Conservation (phyloP, 164 flowering plant species). For the Sextonia rubra region DNA sequence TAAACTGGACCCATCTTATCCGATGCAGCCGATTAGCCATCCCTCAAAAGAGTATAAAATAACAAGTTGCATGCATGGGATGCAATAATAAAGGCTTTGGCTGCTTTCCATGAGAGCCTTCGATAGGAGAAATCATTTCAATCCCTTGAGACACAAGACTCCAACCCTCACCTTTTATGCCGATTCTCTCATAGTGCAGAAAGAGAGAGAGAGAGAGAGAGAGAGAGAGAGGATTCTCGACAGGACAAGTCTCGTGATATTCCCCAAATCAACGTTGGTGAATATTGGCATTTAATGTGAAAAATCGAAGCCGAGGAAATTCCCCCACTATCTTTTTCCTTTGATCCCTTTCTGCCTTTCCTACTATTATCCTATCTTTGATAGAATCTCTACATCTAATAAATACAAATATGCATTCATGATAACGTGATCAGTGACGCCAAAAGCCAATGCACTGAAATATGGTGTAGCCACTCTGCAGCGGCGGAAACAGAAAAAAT, state of each 20-base stretch:
- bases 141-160: slow-evolving; percentile 61
- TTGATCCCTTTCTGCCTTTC: neutral
- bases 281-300: slow-evolving; percentile 36
- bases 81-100: slow-evolving; percentile 43
- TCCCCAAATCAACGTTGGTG: slow-evolving; percentile 38
- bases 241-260: slow-evolving; percentile 47
- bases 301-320: slow-evolving; percentile 20
- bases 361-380: neutral
- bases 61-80: neutral
- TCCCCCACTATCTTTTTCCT: neutral
- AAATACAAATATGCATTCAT: neutral
- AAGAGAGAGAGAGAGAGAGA: neutral
- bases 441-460: neutral
- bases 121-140: neutral
- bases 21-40: neutral
- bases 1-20: no score
- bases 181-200: slow-evolving; percentile 58
- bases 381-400: slow-evolving; percentile 1
- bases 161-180: slow-evolving; percentile 59
- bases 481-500: no score
- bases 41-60: neutral
- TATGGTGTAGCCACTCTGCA: neutral
- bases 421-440: neutral
- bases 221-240: slow-evolving; percentile 30
- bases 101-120: slow-evolving; percentile 36